Evolutionary conservation across 164 flowering plant genomes (phyloP).

Genomic region (Pachysandra terminalis): DNA sequence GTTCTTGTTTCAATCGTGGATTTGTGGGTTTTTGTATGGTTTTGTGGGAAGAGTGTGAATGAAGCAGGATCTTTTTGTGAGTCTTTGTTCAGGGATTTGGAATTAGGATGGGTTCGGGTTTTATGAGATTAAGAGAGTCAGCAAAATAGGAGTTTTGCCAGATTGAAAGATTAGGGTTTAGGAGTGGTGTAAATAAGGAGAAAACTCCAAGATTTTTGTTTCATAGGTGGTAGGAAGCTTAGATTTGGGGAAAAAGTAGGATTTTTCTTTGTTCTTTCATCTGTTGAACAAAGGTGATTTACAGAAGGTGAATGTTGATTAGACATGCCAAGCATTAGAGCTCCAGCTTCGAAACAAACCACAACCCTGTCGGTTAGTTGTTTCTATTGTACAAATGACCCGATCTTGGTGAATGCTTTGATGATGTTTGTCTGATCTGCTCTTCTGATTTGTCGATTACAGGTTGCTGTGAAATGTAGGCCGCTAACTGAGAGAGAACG

Average conservation of each 20-base stretch:
- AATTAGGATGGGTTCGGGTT: constrained; percentile 1
- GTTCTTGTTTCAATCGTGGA: neutral
- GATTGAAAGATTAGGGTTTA: neutral
- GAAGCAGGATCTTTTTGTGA: neutral
- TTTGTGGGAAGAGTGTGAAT: neutral
- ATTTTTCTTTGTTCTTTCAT: neutral
- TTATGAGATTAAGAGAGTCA: neutral
- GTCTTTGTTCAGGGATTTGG: neutral
- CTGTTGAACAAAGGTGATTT: constrained; percentile 3
- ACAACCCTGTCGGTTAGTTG: constrained; percentile 65
- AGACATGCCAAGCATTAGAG: constrained; percentile 73
- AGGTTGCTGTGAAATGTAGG: constrained; percentile 92
- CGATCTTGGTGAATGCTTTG: neutral
- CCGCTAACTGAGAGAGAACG: constrained; percentile 51
- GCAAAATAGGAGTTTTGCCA: constrained; percentile 5
- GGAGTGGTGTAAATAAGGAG: neutral
- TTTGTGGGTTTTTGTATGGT: neutral
- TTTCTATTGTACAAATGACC: neutral
- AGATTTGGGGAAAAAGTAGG: neutral
- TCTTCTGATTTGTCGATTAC: constrained; percentile 5
- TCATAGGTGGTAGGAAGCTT: neutral
- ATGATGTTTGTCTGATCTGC: neutral
- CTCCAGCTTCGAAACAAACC: constrained; percentile 63
- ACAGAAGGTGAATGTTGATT: no score
- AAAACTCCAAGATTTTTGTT: neutral